Evolutionary conservation across 768 basidiomycete species (phyloP).

Genomic region (Clitopilus passeckerianus): DNA sequence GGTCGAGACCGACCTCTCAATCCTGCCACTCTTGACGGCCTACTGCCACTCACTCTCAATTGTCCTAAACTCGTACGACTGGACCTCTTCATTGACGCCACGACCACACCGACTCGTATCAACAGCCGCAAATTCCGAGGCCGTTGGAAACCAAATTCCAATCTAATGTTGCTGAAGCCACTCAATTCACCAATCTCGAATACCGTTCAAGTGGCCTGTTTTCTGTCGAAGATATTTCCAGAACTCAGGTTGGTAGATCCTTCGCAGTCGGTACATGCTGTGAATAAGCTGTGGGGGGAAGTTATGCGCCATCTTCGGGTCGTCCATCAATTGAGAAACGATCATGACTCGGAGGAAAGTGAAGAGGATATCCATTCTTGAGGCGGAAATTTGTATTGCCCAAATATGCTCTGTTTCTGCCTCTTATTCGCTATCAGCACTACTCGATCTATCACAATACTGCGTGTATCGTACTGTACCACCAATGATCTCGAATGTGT

Average conservation of each 20-base stretch:
- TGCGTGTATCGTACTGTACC: no score
- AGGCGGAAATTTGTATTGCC: not conserved
- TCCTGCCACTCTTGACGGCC: not conserved
- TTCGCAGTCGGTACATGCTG: not conserved
- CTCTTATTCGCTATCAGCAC: no score
- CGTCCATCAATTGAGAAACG: not conserved
- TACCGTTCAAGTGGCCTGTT: not conserved
- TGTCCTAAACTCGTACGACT: not conserved
- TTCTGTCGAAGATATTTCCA: not conserved
- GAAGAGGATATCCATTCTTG: not conserved
- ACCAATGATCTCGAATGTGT: no score
- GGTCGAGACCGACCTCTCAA: not conserved
- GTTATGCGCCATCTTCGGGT: not conserved
- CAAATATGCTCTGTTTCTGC: not conserved
- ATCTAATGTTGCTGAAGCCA: not conserved
- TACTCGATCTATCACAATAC: no score
- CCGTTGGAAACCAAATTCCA: not conserved
- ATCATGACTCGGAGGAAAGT: not conserved
- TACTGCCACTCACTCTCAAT: not conserved
- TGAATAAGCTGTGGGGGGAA: not conserved
- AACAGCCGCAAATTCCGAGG: not conserved
- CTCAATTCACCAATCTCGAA: not conserved
- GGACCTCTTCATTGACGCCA: not conserved
- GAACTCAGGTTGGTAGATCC: not conserved
- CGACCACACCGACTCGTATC: not conserved